Evolutionary conservation across 768 basidiomycete species (phyloP).

Genomic region (Roridomyces roridus): DNA sequence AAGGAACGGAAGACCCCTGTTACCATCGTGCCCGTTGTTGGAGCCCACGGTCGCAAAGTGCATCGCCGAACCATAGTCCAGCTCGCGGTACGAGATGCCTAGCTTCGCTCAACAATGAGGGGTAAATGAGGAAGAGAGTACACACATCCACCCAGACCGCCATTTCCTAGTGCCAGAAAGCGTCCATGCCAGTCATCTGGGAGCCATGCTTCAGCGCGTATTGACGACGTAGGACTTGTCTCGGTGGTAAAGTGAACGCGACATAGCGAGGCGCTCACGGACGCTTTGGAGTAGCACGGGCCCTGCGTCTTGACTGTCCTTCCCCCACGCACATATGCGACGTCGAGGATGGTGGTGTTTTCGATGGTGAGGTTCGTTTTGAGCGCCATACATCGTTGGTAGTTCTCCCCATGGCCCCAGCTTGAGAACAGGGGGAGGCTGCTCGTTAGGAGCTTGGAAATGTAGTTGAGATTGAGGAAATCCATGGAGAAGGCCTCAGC

Average conservation of each 20-base stretch:
- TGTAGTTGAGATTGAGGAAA: neutral
- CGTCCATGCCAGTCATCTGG: slow-evolving; percentile 25
- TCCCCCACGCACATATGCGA: slow-evolving; percentile 11
- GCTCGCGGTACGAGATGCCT: slow-evolving; percentile 27
- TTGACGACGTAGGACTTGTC: slow-evolving; percentile 6
- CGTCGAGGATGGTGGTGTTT: slow-evolving; percentile 14
- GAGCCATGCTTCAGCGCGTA: slow-evolving; percentile 18
- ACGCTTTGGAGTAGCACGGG: neutral
- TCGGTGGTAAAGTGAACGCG: slow-evolving; percentile 15
- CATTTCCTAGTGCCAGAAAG: slow-evolving; percentile 18
- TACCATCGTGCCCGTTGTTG: slow-evolving; percentile 33
- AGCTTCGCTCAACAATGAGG: neutral
- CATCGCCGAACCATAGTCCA: slow-evolving; percentile 25
- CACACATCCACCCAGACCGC: slow-evolving; percentile 25
- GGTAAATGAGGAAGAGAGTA: neutral
- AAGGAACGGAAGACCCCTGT: slow-evolving; percentile 20
- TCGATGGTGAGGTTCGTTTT: slow-evolving; percentile 10
- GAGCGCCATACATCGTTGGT: slow-evolving; percentile 5
- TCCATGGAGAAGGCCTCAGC: neutral
- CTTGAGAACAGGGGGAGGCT: neutral
- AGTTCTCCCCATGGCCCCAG: neutral
- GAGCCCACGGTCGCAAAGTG: slow-evolving; percentile 31
- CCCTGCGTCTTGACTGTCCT: slow-evolving; percentile 3
- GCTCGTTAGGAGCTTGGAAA: neutral
- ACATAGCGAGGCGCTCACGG: neutral